phyloP scores from a whole-genome alignment of 2,329 filamentous ascomycete genomes.

The Aphanocladium album region DNA sequence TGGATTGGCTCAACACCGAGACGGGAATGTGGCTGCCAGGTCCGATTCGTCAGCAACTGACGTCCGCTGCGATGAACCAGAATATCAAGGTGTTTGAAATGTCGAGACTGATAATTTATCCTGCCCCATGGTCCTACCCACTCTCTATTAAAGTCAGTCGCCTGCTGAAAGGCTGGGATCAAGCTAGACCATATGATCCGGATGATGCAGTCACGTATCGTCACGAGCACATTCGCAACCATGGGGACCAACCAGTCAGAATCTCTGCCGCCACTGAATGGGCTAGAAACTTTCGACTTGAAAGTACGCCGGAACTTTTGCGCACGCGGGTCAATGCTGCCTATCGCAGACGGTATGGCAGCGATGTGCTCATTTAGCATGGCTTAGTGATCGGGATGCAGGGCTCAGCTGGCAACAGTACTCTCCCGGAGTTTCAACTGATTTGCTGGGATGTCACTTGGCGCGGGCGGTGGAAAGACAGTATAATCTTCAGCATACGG shows the following conservation, averaged over 20 bases:
- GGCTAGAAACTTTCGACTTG: background rate
- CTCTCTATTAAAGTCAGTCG: slow-evolving; percentile 20
- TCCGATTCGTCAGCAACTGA: slow-evolving; percentile 6
- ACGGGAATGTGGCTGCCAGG: slow-evolving; percentile 19
- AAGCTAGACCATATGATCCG: slow-evolving; percentile 18
- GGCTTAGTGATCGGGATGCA: too few relatives aligned
- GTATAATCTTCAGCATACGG: too few relatives aligned
- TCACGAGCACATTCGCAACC: slow-evolving; percentile 12
- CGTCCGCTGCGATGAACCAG: slow-evolving; percentile 17
- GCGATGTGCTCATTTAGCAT: background rate
- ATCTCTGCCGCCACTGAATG: background rate
- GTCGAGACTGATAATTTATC: slow-evolving; percentile 18
- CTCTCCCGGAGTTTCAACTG: too few relatives aligned
- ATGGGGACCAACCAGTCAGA: background rate
- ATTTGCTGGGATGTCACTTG: too few relatives aligned
- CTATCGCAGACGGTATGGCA: background rate
- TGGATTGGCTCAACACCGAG: slow-evolving; percentile 21
- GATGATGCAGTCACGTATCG: slow-evolving; percentile 19
- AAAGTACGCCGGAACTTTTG: background rate
- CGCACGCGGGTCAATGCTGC: background rate
- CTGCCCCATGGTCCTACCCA: slow-evolving; percentile 20
- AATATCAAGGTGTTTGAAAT: slow-evolving; percentile 18
- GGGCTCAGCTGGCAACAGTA: too few relatives aligned
- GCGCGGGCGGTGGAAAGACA: too few relatives aligned
- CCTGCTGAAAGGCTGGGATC: slow-evolving; percentile 12